A percentile compares a stretch with the other conserved stretches of the same genome.
These are phyloP conservation scores for Tolypocladium tundrense DNA, from an alignment of 2,329 filamentous ascomycete genomes.

Conservation along the genomic window DNA sequence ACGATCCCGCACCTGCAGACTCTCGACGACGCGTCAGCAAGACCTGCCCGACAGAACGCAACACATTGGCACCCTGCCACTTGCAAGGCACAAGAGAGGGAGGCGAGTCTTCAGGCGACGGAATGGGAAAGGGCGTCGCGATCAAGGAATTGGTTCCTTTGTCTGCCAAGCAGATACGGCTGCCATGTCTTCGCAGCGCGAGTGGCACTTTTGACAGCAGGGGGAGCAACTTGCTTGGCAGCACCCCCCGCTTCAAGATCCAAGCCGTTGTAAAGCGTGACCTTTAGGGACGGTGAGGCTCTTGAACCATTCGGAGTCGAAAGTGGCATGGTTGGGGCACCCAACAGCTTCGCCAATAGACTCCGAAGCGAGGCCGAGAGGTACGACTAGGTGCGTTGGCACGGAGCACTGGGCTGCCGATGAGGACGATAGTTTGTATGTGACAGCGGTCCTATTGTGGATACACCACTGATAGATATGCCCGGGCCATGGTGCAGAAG, in stretches of 20 bases:
- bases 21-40: neutral
- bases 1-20: neutral
- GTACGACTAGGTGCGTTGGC: neutral
- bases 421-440: neutral
- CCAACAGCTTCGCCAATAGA: neutral
- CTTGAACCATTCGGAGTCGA: neutral
- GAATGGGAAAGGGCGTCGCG: neutral
- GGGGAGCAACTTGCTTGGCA: neutral
- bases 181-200: neutral
- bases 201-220: neutral
- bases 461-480: no score
- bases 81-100: neutral
- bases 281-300: neutral
- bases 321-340: no score
- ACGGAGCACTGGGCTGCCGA: neutral
- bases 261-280: neutral
- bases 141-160: neutral
- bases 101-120: neutral
- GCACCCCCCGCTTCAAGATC: no score
- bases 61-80: neutral
- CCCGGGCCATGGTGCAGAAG: neutral
- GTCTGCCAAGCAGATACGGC: neutral
- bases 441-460: no score
- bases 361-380: neutral
- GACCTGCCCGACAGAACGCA: neutral